Base-by-base conservation (phyloP, 73 alveolate genomes). In the Paramecium sonneborni region DNA sequence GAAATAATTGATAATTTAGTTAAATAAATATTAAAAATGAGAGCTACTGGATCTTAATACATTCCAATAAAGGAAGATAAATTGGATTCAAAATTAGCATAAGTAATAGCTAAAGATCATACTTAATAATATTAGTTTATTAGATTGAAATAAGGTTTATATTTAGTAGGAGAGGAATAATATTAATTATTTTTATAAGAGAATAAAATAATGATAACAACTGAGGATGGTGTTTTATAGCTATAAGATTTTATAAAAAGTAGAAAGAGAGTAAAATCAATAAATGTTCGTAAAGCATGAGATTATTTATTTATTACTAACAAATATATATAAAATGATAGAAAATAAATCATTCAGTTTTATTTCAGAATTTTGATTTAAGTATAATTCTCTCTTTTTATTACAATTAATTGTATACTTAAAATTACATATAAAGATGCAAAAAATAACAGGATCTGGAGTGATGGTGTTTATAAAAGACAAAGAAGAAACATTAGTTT, bases 371-470 rank as follows among this genome's bases (percentile, higher is more conserved):
- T 52, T 52, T 52, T 21, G 2, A 18, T 52, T 52, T 18, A n/a
- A n/a, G n/a, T 18, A 15, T 52, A 18, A 3, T 52, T 52, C 3
- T 52, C 32, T 20, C n/a, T n/a, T n/a, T 52, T 52, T 52, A 18
- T 3, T 18, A 4, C 15, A 52, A 3, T 52, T 52, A 18, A 18
- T 52, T 52, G 43, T 2, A 35, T n/a, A 35, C 6, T 35, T 4
- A 35, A 35, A 35, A 35, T 2, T 35, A 35, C 8, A 35, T 35
- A 5, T n/a, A n/a, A n/a, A 3, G 34, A 62, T 62, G 84, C 26
- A 62, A 62, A 26, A 62, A 26, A 62, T 62, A 62, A 72, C 86
- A 72, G 86, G 86, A 72, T 34, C 58, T 35, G 86, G 86, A 72
- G 57, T 72, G 15, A 72, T 72, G 86, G 48, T 72, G 20, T 72